Percentiles rank a stretch among this genome's conserved stretches.
These are phyloP conservation scores for Sphagnum fallax DNA, from an alignment of 228 moss, liverwort and hornwort genomes.

Conservation along the genomic window DNA sequence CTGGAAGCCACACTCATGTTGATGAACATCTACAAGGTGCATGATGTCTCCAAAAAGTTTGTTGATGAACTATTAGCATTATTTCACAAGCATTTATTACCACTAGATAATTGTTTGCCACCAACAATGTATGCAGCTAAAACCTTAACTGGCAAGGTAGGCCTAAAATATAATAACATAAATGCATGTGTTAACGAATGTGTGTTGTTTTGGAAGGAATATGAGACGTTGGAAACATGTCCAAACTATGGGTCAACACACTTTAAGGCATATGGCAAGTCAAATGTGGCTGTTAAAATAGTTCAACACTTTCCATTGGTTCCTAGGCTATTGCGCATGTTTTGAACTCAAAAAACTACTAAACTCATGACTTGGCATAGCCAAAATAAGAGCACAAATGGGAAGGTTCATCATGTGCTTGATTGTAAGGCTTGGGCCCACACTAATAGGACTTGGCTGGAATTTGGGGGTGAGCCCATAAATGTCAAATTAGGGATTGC, in stretches of 20 bases:
- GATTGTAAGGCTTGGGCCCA: constrained; percentile 1
- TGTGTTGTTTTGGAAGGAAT: neutral
- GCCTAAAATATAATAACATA: no score
- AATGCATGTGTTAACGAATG: no score
- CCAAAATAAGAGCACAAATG: neutral
- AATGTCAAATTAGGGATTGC: neutral
- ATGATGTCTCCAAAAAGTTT: no score
- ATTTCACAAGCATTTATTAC: no score
- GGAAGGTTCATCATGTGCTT: neutral
- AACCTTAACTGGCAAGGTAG: no score
- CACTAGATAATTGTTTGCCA: no score
- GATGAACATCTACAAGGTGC: no score
- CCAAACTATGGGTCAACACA: neutral
- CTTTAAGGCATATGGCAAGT: neutral
- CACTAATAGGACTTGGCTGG: neutral
- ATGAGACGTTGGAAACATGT: neutral
- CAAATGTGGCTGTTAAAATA: neutral
- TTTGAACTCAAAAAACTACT: neutral
- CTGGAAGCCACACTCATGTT: neutral
- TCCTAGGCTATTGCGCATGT: neutral
- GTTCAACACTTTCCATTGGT: neutral
- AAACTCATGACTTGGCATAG: constrained; percentile 2
- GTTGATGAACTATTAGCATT: no score
- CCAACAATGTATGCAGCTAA: no score
- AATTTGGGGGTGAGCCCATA: neutral